Evolutionary conservation across 352 stramenopile genomes (phyloP).

Genomic region (Phytopythium delawarense): DNA sequence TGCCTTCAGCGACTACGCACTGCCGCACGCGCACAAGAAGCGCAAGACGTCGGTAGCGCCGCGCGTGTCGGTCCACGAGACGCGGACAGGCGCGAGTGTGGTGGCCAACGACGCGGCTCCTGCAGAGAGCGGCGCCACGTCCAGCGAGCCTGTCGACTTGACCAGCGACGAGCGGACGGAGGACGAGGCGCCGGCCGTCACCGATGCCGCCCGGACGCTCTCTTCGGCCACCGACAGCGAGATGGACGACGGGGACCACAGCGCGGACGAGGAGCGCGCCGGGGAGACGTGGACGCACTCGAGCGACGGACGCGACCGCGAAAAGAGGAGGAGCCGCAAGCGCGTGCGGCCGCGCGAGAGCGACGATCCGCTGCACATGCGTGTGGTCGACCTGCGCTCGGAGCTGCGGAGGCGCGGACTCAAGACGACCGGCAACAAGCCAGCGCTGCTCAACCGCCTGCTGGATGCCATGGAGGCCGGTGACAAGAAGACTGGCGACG

Average conservation of each 20-base stretch:
- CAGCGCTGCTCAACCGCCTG: slow-evolving; percentile 39
- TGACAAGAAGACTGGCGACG: slow-evolving; percentile 17
- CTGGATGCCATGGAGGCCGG: slow-evolving; percentile 40
- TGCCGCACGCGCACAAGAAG: slow-evolving; percentile 16
- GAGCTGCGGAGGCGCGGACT: slow-evolving; percentile 64
- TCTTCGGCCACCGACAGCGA: background rate
- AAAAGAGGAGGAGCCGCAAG: slow-evolving; percentile 31
- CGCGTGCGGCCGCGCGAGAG: slow-evolving; percentile 22
- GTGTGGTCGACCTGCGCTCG: slow-evolving; percentile 48
- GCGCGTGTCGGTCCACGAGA: slow-evolving; percentile 2
- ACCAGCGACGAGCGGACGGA: background rate
- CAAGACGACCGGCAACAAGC: slow-evolving; percentile 48
- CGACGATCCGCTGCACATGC: slow-evolving; percentile 19
- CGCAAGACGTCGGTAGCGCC: slow-evolving; percentile 12
- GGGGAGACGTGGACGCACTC: background rate
- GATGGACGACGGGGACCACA: background rate
- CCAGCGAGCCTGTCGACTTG: background rate
- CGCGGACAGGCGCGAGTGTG: background rate
- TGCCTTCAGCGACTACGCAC: slow-evolving; percentile 6
- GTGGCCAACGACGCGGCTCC: background rate
- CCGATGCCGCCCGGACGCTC: background rate
- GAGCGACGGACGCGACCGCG: slow-evolving; percentile 1
- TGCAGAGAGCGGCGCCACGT: background rate
- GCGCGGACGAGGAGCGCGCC: background rate
- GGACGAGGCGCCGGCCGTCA: background rate